These are phyloP conservation scores for Arxiozyma bovina DNA, from an alignment of 1,139 yeast species.

Conservation along the genomic window DNA sequence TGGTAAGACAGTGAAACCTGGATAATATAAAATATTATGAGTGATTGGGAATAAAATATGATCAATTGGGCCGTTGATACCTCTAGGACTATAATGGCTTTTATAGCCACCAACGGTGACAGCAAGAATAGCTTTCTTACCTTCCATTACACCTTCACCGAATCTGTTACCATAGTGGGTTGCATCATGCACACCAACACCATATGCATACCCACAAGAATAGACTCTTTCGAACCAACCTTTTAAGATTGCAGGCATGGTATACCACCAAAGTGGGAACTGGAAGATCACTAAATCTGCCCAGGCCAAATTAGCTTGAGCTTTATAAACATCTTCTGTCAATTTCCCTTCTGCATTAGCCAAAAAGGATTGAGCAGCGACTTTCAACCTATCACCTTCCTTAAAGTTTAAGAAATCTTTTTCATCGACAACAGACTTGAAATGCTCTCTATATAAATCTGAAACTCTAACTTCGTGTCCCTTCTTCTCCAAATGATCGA, in stretches of 20 bases:
- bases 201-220: conserved; percentile 18
- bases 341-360: conserved; percentile 11
- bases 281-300: conserved; percentile 24
- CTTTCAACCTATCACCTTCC: conserved; percentile 9
- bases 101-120: conserved; percentile 17
- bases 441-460: conserved; percentile 19
- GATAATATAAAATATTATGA: conserved; percentile 18
- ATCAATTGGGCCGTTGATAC: conserved; percentile 21
- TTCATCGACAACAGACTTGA: conserved; percentile 16
- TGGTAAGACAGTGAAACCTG: conserved; percentile 21
- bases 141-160: conserved; percentile 19
- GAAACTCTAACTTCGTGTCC: conserved; percentile 22
- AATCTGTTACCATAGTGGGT: conserved; percentile 12
- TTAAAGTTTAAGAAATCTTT: conserved; percentile 15
- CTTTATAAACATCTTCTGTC: conserved; percentile 8
- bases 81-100: conserved; percentile 14
- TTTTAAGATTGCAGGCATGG: conserved; percentile 24
- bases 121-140: conserved; percentile 20
- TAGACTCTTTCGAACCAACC: conserved; percentile 27
- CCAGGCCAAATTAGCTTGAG: conserved; percentile 19
- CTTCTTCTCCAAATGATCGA: conserved; percentile 11
- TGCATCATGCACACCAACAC: conserved; percentile 11
- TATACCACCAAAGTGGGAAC: conserved; percentile 25
- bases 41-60: conserved; percentile 22
- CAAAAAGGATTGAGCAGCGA: conserved; percentile 13